Base-by-base conservation (phyloP, 2,329 filamentous ascomycete genomes). In the Fusarium sp. region DNA sequence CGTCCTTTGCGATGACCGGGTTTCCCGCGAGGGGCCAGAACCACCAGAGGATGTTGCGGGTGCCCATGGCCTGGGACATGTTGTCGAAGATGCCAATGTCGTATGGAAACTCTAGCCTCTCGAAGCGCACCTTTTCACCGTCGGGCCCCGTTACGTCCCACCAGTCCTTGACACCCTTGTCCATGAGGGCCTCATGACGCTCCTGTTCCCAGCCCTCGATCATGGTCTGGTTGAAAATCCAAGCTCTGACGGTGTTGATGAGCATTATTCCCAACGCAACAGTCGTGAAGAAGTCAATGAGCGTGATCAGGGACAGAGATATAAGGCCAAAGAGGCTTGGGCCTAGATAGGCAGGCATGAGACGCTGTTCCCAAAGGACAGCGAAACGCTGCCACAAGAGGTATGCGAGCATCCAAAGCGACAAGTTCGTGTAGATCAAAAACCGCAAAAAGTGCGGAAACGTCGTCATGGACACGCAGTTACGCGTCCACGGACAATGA, bases 361-460 rank as follows among this genome's bases (percentile, higher is more conserved):
- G 81, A n/a, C 93, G 88, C 57, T 89, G 85, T 9, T 86, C 81
- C 90, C 92, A 96, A 65, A 97, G 83, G 16, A 87, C 81, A 25
- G 84, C 81, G 71, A 90, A 85, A 66, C 93, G 90, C 16, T 84
- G 83, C 81, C 84, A 90, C n/a, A 95, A 84, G 52, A 93, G 87
- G 75, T 85, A 86, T 63, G 87, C 85, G 7, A 96, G 87, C 64
- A 83, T 82, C 84, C 91, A 91, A 75, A 94, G 90, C 2, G 92
- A 86, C 16, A 88, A 69, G 78, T 93, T 92, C 30, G 93, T 87
- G 80, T 91, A 95, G 72, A 91, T 80, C 50, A 97, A 86, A 84
- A 97, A 96, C 77, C 94, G 93, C 56, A 95, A 74, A 82, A 97
- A 97, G 84, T 96, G 92, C 9, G 94, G 94, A 78, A 95, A 94